phyloP scores from a whole-genome alignment of 2,329 filamentous ascomycete genomes.

The Scytalidium lignicola region DNA sequence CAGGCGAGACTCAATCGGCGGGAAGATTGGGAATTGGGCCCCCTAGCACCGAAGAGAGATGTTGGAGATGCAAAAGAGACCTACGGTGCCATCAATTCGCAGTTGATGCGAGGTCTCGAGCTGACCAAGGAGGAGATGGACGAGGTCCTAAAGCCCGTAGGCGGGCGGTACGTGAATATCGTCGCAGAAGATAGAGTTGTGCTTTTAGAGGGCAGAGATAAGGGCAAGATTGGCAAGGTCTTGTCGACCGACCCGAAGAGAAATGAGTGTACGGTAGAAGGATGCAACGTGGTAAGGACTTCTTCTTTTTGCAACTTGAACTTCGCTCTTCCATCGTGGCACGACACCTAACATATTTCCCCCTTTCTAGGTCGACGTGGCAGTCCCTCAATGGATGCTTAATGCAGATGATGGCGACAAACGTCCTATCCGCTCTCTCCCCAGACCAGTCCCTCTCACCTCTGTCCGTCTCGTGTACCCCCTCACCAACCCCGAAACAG shows the following conservation, averaged over 20 bases:
- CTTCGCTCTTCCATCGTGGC: background rate
- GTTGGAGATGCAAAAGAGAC: constrained; percentile 51
- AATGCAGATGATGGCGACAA: constrained; percentile 31
- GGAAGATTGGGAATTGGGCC: constrained; percentile 75
- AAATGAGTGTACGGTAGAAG: constrained; percentile 57
- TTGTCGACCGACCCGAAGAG: constrained; percentile 45
- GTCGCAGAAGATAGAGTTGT: constrained; percentile 74
- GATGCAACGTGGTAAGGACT: constrained; percentile 56
- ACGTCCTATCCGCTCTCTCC: constrained; percentile 39
- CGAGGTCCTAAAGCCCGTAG: constrained; percentile 28
- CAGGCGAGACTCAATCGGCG: constrained; percentile 51
- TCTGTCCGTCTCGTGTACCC: constrained; percentile 79
- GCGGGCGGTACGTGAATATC: constrained; percentile 53
- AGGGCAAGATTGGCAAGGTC: constrained; percentile 79
- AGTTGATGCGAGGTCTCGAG: constrained; percentile 25
- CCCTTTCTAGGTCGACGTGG: constrained; percentile 33
- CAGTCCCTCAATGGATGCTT: constrained; percentile 35
- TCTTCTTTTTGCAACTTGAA: background rate
- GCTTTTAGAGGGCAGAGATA: constrained; percentile 70
- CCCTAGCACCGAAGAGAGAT: constrained; percentile 72
- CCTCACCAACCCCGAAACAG: constrained; percentile 60
- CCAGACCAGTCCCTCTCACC: constrained; percentile 59
- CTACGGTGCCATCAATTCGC: constrained; percentile 51
- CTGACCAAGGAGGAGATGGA: constrained; percentile 11
- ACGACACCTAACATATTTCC: background rate